A percentile compares a stretch with the other conserved stretches of the same genome.
phyloP scores from a whole-genome alignment of 176 grass and related monocot genomes.

The Rhynchospora pubera region DNA sequence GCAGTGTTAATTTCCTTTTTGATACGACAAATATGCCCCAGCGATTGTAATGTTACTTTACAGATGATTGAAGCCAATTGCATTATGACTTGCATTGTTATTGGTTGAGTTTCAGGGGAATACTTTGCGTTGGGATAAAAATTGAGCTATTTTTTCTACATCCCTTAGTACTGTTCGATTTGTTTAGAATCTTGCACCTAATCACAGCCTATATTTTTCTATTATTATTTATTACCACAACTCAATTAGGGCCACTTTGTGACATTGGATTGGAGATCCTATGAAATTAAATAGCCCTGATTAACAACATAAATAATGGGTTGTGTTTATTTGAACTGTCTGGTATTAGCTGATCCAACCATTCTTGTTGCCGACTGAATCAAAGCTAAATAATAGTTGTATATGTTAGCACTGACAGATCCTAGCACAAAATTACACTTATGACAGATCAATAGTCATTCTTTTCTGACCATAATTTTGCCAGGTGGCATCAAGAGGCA shows the following conservation, averaged over 20 bases:
- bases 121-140: neutral
- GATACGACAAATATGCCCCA: too few species aligned
- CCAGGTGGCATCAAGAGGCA: conserved; percentile 95
- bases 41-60: neutral
- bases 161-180: neutral
- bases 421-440: neutral
- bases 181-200: neutral
- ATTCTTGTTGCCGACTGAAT: neutral
- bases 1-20: neutral
- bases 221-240: too few species aligned
- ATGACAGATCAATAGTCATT: neutral
- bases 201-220: neutral
- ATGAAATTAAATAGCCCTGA: neutral
- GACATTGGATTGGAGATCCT: neutral
- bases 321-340: neutral
- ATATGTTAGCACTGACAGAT: neutral
- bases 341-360: neutral
- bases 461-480: neutral
- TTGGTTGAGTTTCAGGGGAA: neutral
- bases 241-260: neutral
- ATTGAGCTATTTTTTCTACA: neutral
- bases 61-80: neutral
- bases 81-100: neutral
- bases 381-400: neutral
- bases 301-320: neutral